Base-by-base conservation (phyloP, 306 rosid genomes). In the Elaeagnus macrophylla region DNA sequence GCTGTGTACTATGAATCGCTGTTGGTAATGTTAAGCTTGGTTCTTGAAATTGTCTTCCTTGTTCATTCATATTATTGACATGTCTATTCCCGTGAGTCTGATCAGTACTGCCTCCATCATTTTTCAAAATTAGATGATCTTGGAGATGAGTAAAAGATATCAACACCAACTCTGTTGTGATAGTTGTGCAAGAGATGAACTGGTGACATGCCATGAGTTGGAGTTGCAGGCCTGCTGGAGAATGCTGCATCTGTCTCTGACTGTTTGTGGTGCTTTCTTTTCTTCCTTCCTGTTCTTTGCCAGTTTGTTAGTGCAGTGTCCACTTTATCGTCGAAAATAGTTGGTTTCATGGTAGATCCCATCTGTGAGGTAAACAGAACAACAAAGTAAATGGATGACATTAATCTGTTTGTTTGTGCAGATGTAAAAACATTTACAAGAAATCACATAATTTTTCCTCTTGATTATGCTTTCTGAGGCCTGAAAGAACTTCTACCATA, bases 331-430 rank as follows among this genome's bases (percentile, higher is more conserved):
- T 87, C 67, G 77, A 87, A 81, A 9, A 83, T 69, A 39, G 81
- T 81, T 8, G 83, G 86, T 39, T 47, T 87, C 94, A 87, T 86
- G 20, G 32, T 69, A 8, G 88, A 54, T 2, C 95, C 95, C 95
- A 86, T 86, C 86, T 86, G 61, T 50, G 16, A 66, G 17, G 20
- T 9, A 3, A 20, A 18, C 43, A 5, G 9, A 41, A 15, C 39
- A 49, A 54, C 58, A 20, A 20, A 20, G 32, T 20, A 20, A 20
- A 20, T 20, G 32, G 3, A 20, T 20, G 32, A 20, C 32, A 20
- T 20, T 20, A 20, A 20, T 20, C 32, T 1, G 3, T 1, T 20
- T 20, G 32, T 20, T 20, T 20, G 32, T 20, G 32, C 32, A 1
- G 2, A 20, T 20, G 32, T 20, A 2, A 20, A 20, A 2, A 2